Conservation (phyloP, 1,139 yeast species). For the Geotrichum candidum region DNA sequence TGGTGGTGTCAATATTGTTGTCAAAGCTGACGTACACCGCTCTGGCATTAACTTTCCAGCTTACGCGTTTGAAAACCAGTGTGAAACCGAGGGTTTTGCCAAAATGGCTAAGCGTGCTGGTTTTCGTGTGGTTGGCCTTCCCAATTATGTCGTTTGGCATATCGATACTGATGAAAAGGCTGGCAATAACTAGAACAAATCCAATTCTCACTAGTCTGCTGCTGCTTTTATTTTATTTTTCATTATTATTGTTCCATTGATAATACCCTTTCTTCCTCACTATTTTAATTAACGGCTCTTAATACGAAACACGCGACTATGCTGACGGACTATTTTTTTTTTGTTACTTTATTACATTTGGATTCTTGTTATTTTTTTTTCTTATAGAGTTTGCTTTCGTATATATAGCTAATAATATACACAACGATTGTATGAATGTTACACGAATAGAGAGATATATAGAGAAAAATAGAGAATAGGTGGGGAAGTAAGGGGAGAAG, state of each 20-base stretch:
- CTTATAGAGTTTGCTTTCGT: not conserved
- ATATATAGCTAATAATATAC: not conserved
- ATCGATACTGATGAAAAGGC: conserved; percentile 22
- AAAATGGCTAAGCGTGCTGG: conserved; percentile 81
- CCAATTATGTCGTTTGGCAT: conserved; percentile 81
- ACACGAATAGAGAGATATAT: not conserved
- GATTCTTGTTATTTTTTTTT: not conserved
- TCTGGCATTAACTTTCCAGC: conserved; percentile 86
- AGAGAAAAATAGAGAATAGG: not conserved
- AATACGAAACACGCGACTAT: not conserved
- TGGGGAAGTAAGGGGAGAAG: not conserved
- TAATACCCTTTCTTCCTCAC: not conserved
- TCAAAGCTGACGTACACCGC: conserved; percentile 75
- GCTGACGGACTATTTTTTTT: not conserved
- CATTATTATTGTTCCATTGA: not conserved
- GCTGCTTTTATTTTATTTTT: not conserved
- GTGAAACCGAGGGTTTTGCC: conserved; percentile 87
- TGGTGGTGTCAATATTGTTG: conserved; percentile 83
- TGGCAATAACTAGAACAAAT: not conserved
- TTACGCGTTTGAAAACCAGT: conserved; percentile 71
- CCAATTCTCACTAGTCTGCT: not conserved
- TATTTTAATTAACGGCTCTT: not conserved
- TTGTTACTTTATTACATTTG: not conserved
- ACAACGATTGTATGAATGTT: not conserved
- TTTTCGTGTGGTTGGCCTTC: conserved; percentile 74